phyloP scores from a whole-genome alignment of 2,329 filamentous ascomycete genomes.

The Aciculosporium take region DNA sequence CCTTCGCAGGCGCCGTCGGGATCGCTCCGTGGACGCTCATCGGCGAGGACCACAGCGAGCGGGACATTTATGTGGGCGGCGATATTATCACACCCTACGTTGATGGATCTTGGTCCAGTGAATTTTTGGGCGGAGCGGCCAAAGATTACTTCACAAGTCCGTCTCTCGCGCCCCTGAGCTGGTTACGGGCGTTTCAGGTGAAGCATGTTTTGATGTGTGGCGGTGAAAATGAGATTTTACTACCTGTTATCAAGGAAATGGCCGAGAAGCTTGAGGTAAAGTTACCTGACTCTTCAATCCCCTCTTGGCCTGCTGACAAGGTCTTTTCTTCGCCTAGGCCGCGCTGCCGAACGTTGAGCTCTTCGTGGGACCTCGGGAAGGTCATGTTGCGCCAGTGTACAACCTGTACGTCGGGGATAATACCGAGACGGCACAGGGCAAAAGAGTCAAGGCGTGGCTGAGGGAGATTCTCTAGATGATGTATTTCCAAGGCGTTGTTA shows the following conservation, averaged over 20 bases:
- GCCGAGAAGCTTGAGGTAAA: slow-evolving; percentile 9
- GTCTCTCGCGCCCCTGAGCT: slow-evolving; percentile 9
- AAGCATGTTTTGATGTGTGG: slow-evolving; percentile 9
- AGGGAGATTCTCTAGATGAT: slow-evolving; percentile 7
- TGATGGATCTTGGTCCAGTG: slow-evolving; percentile 6
- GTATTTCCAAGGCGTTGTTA: too few species aligned
- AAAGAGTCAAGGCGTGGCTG: slow-evolving; percentile 11
- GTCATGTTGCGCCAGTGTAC: slow-evolving; percentile 12
- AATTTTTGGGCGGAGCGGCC: slow-evolving; percentile 7
- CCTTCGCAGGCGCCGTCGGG: slow-evolving; percentile 7
- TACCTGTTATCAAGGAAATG: slow-evolving; percentile 10
- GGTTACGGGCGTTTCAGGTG: slow-evolving; percentile 11
- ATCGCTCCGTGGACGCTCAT: slow-evolving; percentile 11
- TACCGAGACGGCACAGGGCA: slow-evolving; percentile 11
- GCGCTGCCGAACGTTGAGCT: slow-evolving; percentile 9
- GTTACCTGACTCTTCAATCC: neutral
- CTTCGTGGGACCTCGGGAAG: slow-evolving; percentile 10
- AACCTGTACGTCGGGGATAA: slow-evolving; percentile 10
- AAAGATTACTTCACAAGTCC: slow-evolving; percentile 10
- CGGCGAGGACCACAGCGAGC: slow-evolving; percentile 4
- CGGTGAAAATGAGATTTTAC: slow-evolving; percentile 10
- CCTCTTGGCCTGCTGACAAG: neutral
- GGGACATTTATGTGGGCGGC: slow-evolving; percentile 8
- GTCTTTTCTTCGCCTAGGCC: neutral
- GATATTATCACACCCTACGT: slow-evolving; percentile 9